phyloP scores from a whole-genome alignment of 2,329 filamentous ascomycete species.

The Talaromyces pinophilus region DNA sequence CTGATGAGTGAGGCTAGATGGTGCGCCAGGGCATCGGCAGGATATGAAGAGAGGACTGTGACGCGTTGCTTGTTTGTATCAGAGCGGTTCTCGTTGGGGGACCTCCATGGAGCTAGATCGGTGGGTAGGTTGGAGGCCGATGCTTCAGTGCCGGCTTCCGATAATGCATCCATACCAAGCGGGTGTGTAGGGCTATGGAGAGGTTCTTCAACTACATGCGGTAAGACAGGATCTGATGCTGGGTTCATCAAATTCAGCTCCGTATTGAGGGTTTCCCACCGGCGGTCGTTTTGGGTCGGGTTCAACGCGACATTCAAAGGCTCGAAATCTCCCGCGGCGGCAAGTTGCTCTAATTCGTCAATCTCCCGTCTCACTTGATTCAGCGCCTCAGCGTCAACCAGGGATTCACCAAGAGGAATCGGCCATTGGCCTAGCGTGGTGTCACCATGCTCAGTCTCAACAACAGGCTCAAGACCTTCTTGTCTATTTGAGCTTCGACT shows the following conservation, averaged over 20 bases:
- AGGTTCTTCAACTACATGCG: conserved; percentile 37
- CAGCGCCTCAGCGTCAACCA: conserved; percentile 2
- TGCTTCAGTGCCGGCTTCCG: conserved; percentile 13
- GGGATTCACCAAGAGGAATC: not conserved
- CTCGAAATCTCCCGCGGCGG: not conserved
- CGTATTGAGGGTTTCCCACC: conserved; percentile 22
- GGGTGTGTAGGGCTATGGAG: conserved; percentile 27
- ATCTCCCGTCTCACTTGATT: conserved; percentile 23
- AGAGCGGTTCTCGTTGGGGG: not conserved
- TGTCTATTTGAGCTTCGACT: conserved; percentile 36
- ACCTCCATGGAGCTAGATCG: not conserved
- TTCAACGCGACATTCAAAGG: not conserved
- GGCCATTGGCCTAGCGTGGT: conserved; percentile 1
- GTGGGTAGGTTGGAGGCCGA: not conserved
- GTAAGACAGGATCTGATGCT: conserved; percentile 28
- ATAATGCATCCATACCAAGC: conserved; percentile 13
- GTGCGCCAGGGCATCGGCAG: conserved; percentile 45
- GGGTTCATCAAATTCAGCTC: conserved; percentile 22
- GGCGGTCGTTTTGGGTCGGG: conserved; percentile 17
- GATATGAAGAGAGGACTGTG: conserved; percentile 46
- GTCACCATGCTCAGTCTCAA: conserved; percentile 9
- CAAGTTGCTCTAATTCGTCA: not conserved
- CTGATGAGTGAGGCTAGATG: conserved; percentile 43
- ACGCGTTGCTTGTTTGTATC: conserved; percentile 35
- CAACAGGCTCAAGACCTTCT: conserved; percentile 5